A percentile compares a stretch with the other conserved stretches of the same genome.
These are phyloP conservation scores for Mortierella antarctica DNA, from an alignment of 192 early-diverging fungal genomes.

Conservation along the genomic window DNA sequence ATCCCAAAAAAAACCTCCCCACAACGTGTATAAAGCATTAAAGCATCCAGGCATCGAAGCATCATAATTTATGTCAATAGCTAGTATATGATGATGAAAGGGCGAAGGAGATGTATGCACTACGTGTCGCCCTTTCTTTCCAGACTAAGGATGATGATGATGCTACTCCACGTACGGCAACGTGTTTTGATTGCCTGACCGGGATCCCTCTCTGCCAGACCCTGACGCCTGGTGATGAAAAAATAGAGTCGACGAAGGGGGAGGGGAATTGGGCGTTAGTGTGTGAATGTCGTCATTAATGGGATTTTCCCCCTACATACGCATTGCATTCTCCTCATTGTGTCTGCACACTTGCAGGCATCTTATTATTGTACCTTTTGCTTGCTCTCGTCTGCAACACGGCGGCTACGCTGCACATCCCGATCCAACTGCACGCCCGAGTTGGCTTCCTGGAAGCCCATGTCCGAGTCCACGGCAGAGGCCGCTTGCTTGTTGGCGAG, in stretches of 20 bases:
- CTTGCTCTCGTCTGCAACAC: slow-evolving; percentile 21
- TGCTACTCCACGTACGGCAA: slow-evolving; percentile 27
- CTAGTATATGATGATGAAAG: no score
- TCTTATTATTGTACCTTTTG: slow-evolving; percentile 17
- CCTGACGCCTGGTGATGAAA: slow-evolving; percentile 10
- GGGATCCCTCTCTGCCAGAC: not conserved
- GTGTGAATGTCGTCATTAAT: not conserved
- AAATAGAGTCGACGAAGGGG: not conserved
- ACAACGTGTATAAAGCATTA: no score
- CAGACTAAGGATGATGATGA: not conserved
- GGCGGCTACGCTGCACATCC: slow-evolving; percentile 32
- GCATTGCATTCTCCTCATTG: not conserved
- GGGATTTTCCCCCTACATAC: not conserved
- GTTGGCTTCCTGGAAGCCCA: slow-evolving; percentile 12
- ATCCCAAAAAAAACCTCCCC: no score
- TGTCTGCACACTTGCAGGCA: not conserved
- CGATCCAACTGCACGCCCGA: slow-evolving; percentile 41
- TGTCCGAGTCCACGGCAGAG: not conserved
- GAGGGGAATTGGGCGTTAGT: not conserved
- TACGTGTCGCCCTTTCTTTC: no score
- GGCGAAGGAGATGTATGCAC: no score
- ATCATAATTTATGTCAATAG: no score
- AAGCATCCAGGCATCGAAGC: no score
- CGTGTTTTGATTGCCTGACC: not conserved
- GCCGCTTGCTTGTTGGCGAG: not conserved